Base-by-base conservation (phyloP, 768 basidiomycete species). In the Tylopilus plumbeoviolaceoides region DNA sequence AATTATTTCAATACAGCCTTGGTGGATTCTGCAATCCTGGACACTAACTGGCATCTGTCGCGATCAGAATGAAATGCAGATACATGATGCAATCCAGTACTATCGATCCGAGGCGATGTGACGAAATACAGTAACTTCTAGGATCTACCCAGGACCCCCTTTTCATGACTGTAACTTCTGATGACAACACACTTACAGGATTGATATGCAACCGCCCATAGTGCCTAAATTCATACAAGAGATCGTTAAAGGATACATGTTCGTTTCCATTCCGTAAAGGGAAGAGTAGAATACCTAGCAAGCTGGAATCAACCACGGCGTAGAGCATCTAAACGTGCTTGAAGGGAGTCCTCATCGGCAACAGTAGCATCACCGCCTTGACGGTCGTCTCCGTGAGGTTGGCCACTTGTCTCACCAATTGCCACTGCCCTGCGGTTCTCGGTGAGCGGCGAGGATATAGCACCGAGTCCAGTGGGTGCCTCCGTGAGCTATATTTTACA, bases 321-420 rank as follows among this genome's bases (percentile, higher is more conserved):
- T 48, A 98, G 75, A 33, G 94, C 91, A 72, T 98, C 94, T 58
- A 99, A 69, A 56, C 97, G 78, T 17, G 94, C 92, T 72, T 98
- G 97, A 48, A 99, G 77, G 36, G 89, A 91, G 67, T 97, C 95
- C 70, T 98, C 90, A 59, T 95, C 95, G 1, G 85, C 78, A 57
- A 74, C 64, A 33, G 71, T 74, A 31, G 67, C 76, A 17, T 73
- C 75, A 18, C 70, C 71, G 5, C 69, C 69, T 39, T 59, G 67
- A 23, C 71, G 73, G 18, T 73, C 74, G 23, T 71, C 71, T 39
- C 67, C 69, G 18, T 74, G 70, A 14, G 73, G 51, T 54, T 47
- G 62, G 5, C 60, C 61, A 8, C 50, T 45, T 28, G 78, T 67
- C 55, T 90, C 91, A 14, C 92, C 95, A 21, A 98, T 69, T 4